Base-by-base conservation (phyloP, 75 land plant species). In the Selaginella tamariscina region DNA sequence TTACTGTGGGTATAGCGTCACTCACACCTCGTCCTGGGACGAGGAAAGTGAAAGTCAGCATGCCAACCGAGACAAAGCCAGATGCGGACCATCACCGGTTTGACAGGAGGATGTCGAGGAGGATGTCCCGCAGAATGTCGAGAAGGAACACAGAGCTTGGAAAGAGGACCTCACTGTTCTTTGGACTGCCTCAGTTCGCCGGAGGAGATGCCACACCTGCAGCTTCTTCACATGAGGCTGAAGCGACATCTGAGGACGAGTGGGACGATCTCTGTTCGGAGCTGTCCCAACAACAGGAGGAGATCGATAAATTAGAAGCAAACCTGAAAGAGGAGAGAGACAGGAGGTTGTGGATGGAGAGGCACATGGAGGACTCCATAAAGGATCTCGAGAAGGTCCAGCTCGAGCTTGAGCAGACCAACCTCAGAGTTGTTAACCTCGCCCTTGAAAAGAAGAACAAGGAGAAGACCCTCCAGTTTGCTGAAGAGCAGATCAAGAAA, bases 321-420 rank as follows among this genome's bases (percentile, higher is more conserved):
- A 59, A 59, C 21, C 26, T 59, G 5, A 59, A 59, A 23, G 62
- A 59, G 23, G 62, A 59, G 26, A 21, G 26, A 27, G 62, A 59
- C 21, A 59, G 62, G 21, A 5, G 21, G 26, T 23, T 5, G 9
- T 59, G 62, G 62, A 59, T 59, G 62, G 62, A 27, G 8, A 59
- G 26, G 62, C 62, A 59, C 8, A n/a, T 59, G 21, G 62, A 59
- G 21, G 62, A 5, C 8, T 23, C 62, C 2, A 5, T 26, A n/a
- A 21, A 59, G 8, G 26, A 59, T 2, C 8, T n/a, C 8, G 27
- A 59, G 8, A 59, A 9, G 21, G 8, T 26, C 8, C 5, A n/a
- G 62, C 8, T 21, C 21, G 62, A 59, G 23, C 18, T 59, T 23
- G 21, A 59, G 21, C 24, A 59, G 21, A 59, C 62, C 8, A 59